Evolutionary conservation across 768 basidiomycete genomes (phyloP).

Genomic region (Phylloporus sp.): DNA sequence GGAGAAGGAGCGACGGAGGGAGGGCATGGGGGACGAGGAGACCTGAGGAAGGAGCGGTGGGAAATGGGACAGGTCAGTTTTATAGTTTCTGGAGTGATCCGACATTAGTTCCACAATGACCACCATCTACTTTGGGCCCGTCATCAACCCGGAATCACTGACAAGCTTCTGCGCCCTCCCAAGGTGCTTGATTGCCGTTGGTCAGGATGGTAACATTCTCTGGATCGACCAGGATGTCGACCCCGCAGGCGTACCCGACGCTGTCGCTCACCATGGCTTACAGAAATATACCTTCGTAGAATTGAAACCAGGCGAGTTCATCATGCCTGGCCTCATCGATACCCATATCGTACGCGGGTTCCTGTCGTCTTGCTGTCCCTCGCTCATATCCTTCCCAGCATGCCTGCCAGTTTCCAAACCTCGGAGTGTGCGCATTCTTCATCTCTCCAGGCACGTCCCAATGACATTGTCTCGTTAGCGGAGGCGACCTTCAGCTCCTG

Average conservation of each 20-base stretch:
- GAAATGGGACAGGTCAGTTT: slow-evolving; percentile 36
- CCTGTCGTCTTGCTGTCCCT: neutral
- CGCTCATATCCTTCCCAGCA: slow-evolving; percentile 22
- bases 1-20: slow-evolving; percentile 75
- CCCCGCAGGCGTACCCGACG: slow-evolving; percentile 43
- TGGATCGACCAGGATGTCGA: slow-evolving; percentile 67
- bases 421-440: slow-evolving; percentile 30
- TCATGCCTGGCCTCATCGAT: slow-evolving; percentile 88
- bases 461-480: slow-evolving; percentile 39
- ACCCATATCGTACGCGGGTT: slow-evolving; percentile 73
- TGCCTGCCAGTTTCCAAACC: slow-evolving; percentile 41
- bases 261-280: slow-evolving; percentile 50
- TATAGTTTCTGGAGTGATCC: slow-evolving; percentile 36
- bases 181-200: slow-evolving; percentile 53
- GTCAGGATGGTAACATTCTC: slow-evolving; percentile 51
- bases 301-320: slow-evolving; percentile 56
- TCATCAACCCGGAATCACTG: slow-evolving; percentile 50
- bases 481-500: slow-evolving; percentile 81
- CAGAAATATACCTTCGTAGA: slow-evolving; percentile 29
- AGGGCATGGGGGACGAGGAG: slow-evolving; percentile 48
- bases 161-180: slow-evolving; percentile 45
- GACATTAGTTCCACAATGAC: slow-evolving; percentile 9
- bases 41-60: slow-evolving; percentile 28
- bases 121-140: slow-evolving; percentile 52
- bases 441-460: slow-evolving; percentile 3